Conservation (phyloP, 305 asterid species). For the Fraxinus floribunda region DNA sequence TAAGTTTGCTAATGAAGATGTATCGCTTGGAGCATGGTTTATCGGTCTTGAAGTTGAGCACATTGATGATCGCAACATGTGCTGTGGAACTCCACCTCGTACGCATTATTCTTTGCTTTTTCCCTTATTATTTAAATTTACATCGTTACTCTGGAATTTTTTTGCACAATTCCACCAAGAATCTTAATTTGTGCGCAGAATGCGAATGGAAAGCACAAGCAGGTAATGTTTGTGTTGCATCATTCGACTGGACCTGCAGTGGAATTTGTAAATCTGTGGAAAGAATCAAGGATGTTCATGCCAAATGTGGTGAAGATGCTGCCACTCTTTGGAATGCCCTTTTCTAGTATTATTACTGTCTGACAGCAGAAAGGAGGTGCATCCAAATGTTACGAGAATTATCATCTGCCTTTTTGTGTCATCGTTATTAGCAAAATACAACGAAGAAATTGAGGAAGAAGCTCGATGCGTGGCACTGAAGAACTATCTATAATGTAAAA, state of each 20-base stretch:
- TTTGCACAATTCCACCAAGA: neutral
- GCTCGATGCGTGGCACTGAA: neutral
- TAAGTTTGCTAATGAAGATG: slow-evolving; percentile 50
- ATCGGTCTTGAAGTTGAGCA: slow-evolving; percentile 50
- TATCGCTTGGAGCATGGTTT: slow-evolving; percentile 48
- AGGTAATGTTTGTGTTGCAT: slow-evolving; percentile 52
- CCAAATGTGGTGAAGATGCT: slow-evolving; percentile 50
- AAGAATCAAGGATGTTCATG: slow-evolving; percentile 50
- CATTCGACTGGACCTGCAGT: slow-evolving; percentile 69
- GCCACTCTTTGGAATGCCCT: slow-evolving; percentile 52
- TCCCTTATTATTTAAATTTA: neutral
- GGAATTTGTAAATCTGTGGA: slow-evolving; percentile 65
- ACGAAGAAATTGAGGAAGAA: neutral
- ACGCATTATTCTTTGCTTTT: neutral
- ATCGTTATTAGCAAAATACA: neutral
- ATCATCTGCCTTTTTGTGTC: neutral
- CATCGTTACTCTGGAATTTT: neutral
- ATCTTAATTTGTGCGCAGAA: slow-evolving; percentile 32
- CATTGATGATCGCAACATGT: slow-evolving; percentile 41
- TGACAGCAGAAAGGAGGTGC: neutral
- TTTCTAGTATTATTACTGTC: slow-evolving; percentile 10
- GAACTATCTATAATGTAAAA: neutral
- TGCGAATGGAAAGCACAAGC: slow-evolving; percentile 50
- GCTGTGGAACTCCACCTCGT: slow-evolving; percentile 48
- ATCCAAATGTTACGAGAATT: neutral